A percentile compares a stretch with the other conserved stretches of the same genome.
These are phyloP conservation scores for Chiua sp. DNA, from an alignment of 1,284 basidiomycete genomes.

Conservation along the genomic window DNA sequence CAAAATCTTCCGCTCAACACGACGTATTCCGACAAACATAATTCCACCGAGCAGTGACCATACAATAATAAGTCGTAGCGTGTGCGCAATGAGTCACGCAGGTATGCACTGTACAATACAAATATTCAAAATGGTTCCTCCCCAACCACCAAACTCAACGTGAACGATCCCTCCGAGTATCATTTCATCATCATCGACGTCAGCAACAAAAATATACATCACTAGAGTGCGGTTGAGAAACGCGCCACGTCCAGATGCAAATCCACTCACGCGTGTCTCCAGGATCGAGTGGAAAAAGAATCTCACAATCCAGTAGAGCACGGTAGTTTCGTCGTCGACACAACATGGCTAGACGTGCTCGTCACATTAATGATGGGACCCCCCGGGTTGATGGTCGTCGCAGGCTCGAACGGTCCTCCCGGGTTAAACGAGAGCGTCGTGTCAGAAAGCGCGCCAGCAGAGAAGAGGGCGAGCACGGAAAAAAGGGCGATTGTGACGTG, in stretches of 20 bases:
- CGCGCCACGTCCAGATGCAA: neutral
- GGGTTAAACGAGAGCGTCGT: neutral
- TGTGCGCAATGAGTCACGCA: no score
- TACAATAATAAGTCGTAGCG: no score
- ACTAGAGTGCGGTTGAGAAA: neutral
- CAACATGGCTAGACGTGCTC: no score
- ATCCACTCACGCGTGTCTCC: neutral
- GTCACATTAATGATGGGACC: no score
- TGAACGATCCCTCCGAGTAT: no score
- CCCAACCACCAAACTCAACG: no score
- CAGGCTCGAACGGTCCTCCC: neutral
- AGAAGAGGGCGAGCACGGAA: neutral
- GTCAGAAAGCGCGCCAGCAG: neutral
- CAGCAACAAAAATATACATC: neutral
- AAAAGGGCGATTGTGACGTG: neutral
- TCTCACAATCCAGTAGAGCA: neutral
- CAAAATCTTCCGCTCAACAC: no score
- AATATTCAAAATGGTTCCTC: neutral
- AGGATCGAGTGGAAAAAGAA: neutral
- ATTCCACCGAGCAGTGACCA: no score
- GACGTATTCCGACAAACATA: no score
- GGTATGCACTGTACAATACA: no score
- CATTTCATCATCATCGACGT: neutral
- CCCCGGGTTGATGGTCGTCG: no score
- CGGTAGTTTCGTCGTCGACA: no score